Evolutionary conservation across 139 green algal genomes (phyloP), one percentile per base, ranked within the genome.

Genomic region (Klebsormidium nitens): DNA sequence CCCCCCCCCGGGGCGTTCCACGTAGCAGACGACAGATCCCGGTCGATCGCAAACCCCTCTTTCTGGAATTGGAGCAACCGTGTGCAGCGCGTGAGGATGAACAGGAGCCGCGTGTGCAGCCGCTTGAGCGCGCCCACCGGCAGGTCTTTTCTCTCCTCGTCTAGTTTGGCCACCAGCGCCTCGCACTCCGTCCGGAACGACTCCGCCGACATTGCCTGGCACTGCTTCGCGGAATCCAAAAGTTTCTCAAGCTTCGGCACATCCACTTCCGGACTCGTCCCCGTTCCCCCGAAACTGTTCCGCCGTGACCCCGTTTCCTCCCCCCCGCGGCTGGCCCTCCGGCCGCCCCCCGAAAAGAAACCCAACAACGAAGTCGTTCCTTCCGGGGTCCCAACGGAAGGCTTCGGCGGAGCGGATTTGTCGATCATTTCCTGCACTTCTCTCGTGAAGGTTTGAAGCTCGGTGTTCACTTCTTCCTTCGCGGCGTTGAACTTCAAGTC

Each of bases 71-170:
- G 70, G 35, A 77, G 60, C 38, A 77, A 48, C 2, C 70, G 70
- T 3, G 70, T 77, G 56, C 70, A 77, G 55, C 70, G 62, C 1
- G 61, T 77, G 61, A 77, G 63, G 29, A 74, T 75, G 32, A 77
- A 77, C 19, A 77, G 70, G 35, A 77, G 32, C n/a, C 66, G 40
- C 48, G 66, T 77, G 37, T 77, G 63, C 64, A 74, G 50, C 62
- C 65, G 61, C 60, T 77, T 77, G 17, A 77, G 70, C 32, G 26
- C 19, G 17, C 63, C 70, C 23, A 28, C n/a, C 26, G 70, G 48
- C 2, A 75, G 55, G 3, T 47, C 8, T 36, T 70, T 42, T 3
- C 70, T 29, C 2, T 36, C 37, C 40, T 67, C 32, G 60, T 77
- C 56, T 17, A 77, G 49, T 32, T 74, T 39, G 4, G 38, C n/a